Evolutionary conservation across 2,329 filamentous ascomycete species (phyloP), one percentile per base, ranked within the genome.

Genomic region (Claviceps africana): DNA sequence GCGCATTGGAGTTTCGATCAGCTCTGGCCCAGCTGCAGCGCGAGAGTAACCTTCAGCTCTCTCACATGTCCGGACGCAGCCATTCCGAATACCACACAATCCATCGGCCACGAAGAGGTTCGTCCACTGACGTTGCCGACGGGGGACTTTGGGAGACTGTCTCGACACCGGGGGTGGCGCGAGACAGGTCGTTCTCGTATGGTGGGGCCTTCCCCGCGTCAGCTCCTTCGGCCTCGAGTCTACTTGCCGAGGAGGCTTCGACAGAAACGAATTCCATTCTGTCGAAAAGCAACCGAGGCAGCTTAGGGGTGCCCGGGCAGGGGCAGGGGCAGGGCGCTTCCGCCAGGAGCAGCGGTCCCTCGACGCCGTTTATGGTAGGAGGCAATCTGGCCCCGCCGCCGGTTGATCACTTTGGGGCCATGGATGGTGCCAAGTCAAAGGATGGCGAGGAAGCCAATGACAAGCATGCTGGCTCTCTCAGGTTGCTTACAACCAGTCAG

Each of bases 1-100:
- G 93, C 44, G 93, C 88, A 9, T 73, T 98, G 53, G 93, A 98
- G 67, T 98, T 98, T 60, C 80, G 90, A 59, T 91, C 91, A 2
- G 85, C 95, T 3, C 72, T 98, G 46, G 85, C 87, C n/a, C 89
- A 89, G 2, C 70, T 98, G 53, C 83, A 94, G 61, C 86, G 83
- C 57, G 86, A 88, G 52, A 81, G 86, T 61, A 93, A 88, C 57
- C 79, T 86, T 28, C 81, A 83, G 59, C 77, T 85, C 19, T 78
- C 82, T 44, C 78, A 82, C 2, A 82, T 95, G 55, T 76, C 82
- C 57, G 68, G 81, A 25, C 78, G 85, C 54, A 80, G 83, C 59
- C 66, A 70, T 42, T 72, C 71, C 0, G 64, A 67, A 10, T 56
- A 64, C 44, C 60, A 66, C 25, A 35, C 66, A 17, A 55, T 54